Percentiles rank a stretch among this genome's conserved stretches.
These are phyloP conservation scores for Lathyrus tuberosus DNA, from an alignment of 306 rosid species.

Conservation along the genomic window DNA sequence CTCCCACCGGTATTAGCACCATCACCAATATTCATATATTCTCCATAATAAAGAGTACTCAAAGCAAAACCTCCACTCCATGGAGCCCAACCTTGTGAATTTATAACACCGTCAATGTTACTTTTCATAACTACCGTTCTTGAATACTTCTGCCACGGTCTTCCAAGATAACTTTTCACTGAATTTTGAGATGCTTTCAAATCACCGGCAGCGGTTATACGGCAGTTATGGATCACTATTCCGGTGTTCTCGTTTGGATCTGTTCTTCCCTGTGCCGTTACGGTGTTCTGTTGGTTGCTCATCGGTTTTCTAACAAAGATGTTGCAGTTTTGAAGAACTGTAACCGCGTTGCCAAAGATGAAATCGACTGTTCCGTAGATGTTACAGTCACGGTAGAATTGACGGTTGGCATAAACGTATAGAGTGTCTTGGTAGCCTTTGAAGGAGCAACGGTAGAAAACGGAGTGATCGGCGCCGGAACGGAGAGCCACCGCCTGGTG, in stretches of 20 bases:
- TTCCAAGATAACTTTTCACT: constrained; percentile 51
- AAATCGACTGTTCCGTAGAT: constrained; percentile 44
- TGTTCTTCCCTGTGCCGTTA: constrained; percentile 59
- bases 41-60: constrained; percentile 35
- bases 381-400: constrained; percentile 13
- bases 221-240: constrained; percentile 58
- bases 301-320: constrained; percentile 56
- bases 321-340: constrained; percentile 66
- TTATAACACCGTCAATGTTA: constrained; percentile 44
- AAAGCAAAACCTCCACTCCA: constrained; percentile 73
- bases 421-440: constrained; percentile 85
- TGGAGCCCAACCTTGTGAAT: constrained; percentile 64
- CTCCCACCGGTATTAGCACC: constrained; percentile 63
- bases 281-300: constrained; percentile 52
- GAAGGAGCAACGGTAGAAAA: constrained; percentile 72
- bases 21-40: constrained; percentile 61
- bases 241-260: constrained; percentile 59
- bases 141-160: constrained; percentile 79
- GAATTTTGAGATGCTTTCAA: constrained; percentile 31
- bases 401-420: constrained; percentile 68
- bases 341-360: constrained; percentile 66
- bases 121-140: constrained; percentile 74
- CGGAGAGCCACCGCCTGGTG: constrained; percentile 84
- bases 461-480: constrained; percentile 4
- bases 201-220: constrained; percentile 46